Conservation (phyloP, 163 green algal genomes). For the Trebouxiophyceae sp. region DNA sequence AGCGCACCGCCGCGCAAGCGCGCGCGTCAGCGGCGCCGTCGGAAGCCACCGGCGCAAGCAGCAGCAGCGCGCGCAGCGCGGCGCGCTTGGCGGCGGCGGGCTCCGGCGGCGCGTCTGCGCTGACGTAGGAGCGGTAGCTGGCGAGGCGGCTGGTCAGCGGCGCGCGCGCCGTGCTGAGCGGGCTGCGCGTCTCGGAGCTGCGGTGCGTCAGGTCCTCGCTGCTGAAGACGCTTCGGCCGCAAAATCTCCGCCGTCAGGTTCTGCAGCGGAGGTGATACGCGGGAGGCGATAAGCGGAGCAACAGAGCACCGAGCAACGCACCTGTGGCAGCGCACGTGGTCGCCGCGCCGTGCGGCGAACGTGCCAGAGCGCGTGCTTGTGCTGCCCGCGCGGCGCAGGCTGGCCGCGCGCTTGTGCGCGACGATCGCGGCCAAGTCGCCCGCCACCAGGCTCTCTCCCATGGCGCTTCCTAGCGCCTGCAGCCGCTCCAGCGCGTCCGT, state of each 20-base stretch:
- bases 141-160: not conserved
- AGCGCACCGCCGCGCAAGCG: too few species aligned
- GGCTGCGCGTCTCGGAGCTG: not conserved
- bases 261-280: too few species aligned
- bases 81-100: too few species aligned
- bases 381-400: slow-evolving; percentile 2
- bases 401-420: slow-evolving; percentile 24
- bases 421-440: slow-evolving; percentile 28
- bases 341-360: too few species aligned
- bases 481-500: slow-evolving; percentile 13
- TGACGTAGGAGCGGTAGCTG: not conserved
- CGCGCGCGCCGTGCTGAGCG: not conserved
- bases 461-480: slow-evolving; percentile 15
- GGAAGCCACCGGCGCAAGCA: not conserved
- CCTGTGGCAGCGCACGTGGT: too few species aligned
- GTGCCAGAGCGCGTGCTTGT: too few species aligned
- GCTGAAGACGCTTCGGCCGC: too few species aligned
- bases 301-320: too few species aligned
- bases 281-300: too few species aligned
- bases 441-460: slow-evolving; percentile 35
- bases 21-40: too few species aligned
- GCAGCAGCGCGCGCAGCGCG: not conserved
- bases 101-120: not conserved
- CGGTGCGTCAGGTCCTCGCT: not conserved
- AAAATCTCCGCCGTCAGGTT: too few species aligned